These are phyloP conservation scores for Tilletia horrida DNA, from an alignment of 1,284 basidiomycete genomes.

Conservation along the genomic window DNA sequence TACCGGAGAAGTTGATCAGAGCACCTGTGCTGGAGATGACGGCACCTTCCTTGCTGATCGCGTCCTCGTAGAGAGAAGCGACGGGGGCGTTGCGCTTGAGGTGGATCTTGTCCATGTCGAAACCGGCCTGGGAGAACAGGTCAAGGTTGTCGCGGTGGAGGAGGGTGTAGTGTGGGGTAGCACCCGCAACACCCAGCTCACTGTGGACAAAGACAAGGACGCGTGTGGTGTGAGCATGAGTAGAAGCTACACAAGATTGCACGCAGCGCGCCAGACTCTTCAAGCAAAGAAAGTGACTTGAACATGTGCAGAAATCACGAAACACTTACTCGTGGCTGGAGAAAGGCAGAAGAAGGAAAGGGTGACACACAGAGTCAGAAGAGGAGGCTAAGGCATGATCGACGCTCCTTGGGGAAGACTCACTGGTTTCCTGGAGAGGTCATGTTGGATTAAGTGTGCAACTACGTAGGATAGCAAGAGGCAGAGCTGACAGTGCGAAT, in stretches of 20 bases:
- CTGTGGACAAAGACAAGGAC: background rate
- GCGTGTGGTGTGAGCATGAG: background rate
- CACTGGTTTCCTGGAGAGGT: slow-evolving; percentile 54
- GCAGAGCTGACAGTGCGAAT: background rate
- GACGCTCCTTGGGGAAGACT: slow-evolving; percentile 1
- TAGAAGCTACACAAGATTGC: background rate
- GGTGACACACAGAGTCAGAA: too few relatives aligned
- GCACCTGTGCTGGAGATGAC: slow-evolving; percentile 94
- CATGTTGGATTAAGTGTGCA: slow-evolving; percentile 31
- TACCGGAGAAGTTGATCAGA: slow-evolving; percentile 98
- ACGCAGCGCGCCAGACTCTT: background rate
- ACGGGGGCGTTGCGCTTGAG: slow-evolving; percentile 88
- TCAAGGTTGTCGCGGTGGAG: slow-evolving; percentile 72
- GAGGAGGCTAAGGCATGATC: background rate
- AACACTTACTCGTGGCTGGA: too few relatives aligned
- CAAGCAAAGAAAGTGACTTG: too few relatives aligned
- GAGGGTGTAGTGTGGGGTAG: slow-evolving; percentile 46
- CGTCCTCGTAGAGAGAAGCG: slow-evolving; percentile 95
- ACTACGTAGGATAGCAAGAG: background rate
- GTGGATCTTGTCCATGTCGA: slow-evolving; percentile 73
- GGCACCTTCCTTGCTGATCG: slow-evolving; percentile 94
- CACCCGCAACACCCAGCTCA: slow-evolving; percentile 38
- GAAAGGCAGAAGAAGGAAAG: too few relatives aligned
- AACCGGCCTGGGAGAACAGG: slow-evolving; percentile 98
- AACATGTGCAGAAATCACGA: too few relatives aligned